Conservation (phyloP, 2,329 filamentous ascomycete species). For the Hypoxylon sp. region DNA sequence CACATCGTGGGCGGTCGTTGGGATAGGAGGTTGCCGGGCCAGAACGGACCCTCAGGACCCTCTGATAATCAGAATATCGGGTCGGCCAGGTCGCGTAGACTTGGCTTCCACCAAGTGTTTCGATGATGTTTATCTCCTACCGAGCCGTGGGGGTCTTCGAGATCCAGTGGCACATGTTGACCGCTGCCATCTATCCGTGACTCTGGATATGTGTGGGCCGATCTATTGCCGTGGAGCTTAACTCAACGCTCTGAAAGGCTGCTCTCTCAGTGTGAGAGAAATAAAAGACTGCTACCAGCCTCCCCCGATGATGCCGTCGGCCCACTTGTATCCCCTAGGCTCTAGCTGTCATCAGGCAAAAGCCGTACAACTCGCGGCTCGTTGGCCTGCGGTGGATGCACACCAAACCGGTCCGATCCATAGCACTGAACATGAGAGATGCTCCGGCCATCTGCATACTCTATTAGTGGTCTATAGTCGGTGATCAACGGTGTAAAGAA, state of each 20-base stretch:
- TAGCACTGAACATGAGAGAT: conserved; percentile 12
- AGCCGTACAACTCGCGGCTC: conserved; percentile 2
- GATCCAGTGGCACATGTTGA: conserved; percentile 15
- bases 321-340: conserved; percentile 6
- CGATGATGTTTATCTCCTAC: conserved; percentile 22
- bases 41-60: conserved; percentile 26
- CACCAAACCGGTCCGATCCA: conserved; percentile 41
- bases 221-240: conserved; percentile 17
- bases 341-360: conserved; percentile 6
- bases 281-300: conserved; percentile 3
- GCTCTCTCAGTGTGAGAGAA: conserved; percentile 7
- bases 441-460: conserved; percentile 2
- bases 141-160: conserved; percentile 1
- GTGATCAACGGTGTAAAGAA: conserved; percentile 28
- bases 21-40: conserved; percentile 14
- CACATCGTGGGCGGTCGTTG: conserved; percentile 25
- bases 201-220: conserved; percentile 11
- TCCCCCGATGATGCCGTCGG: background rate
- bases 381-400: conserved; percentile 23
- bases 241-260: conserved; percentile 7
- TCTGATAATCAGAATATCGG: conserved; percentile 23
- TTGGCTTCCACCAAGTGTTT: conserved; percentile 40
- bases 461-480: conserved; percentile 22
- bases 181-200: conserved; percentile 10
- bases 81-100: conserved; percentile 21